These are phyloP conservation scores for Cryptococcus depauperatus DNA, from an alignment of 1,284 basidiomycete species.

Conservation along the genomic window DNA sequence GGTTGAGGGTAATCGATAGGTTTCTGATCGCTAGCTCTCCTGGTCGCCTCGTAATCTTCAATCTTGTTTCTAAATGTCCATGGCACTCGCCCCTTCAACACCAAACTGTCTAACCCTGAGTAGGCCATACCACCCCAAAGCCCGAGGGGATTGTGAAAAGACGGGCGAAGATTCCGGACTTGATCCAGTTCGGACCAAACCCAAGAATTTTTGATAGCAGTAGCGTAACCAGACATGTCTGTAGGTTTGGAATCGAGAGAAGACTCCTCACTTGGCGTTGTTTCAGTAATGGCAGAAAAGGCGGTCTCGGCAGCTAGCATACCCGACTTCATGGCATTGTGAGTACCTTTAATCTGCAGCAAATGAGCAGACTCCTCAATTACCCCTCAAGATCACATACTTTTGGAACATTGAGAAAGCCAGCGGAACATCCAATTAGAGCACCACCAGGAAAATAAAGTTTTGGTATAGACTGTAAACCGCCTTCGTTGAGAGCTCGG, in stretches of 20 bases:
- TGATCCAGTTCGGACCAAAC: constrained; percentile 81
- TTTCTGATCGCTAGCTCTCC: constrained; percentile 58
- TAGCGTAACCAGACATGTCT: constrained; percentile 73
- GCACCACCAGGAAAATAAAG: constrained; percentile 94
- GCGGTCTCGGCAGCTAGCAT: constrained; percentile 93
- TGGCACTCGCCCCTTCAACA: constrained; percentile 78
- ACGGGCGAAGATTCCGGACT: constrained; percentile 86
- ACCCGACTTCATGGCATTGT: constrained; percentile 99
- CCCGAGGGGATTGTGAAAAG: constrained; percentile 78
- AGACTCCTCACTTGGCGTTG: constrained; percentile 14
- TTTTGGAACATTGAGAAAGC: constrained; percentile 93
- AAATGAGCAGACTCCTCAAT: not conserved
- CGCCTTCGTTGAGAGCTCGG: constrained; percentile 87
- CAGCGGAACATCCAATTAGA: constrained; percentile 89
- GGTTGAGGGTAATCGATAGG: constrained; percentile 87
- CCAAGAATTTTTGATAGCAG: constrained; percentile 70
- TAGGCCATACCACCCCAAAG: constrained; percentile 83
- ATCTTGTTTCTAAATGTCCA: constrained; percentile 78
- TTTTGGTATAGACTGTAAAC: constrained; percentile 84
- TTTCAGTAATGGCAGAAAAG: constrained; percentile 54
- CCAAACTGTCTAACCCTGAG: constrained; percentile 78
- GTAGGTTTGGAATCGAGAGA: constrained; percentile 32
- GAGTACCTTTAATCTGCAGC: constrained; percentile 84
- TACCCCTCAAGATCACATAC: constrained; percentile 10
- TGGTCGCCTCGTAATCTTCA: constrained; percentile 68